Evolutionary conservation across 352 stramenopile species (phyloP).

Genomic region (Pythium insidiosum): DNA sequence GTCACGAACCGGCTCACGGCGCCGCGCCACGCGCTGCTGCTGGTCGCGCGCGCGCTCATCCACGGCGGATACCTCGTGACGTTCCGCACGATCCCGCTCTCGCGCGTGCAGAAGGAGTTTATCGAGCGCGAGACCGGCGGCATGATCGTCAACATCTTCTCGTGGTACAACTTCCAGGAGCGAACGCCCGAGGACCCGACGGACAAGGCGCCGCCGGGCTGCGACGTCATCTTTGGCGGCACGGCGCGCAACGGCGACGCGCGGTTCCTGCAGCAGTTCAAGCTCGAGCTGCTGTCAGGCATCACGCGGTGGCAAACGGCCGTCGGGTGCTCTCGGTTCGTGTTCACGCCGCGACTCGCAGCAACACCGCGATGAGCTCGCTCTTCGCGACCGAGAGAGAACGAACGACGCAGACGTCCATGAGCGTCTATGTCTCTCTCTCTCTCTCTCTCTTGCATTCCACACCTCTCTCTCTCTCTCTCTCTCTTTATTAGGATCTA

Average conservation of each 20-base stretch:
- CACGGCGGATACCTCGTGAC: constrained; percentile 44
- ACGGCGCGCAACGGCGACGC: constrained; percentile 33
- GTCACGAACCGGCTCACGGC: constrained; percentile 15
- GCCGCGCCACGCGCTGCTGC: constrained; percentile 37
- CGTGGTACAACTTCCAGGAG: constrained; percentile 64
- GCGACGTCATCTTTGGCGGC: constrained; percentile 51
- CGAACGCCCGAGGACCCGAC: neutral
- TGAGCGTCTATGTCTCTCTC: too few relatives aligned
- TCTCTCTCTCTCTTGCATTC: too few relatives aligned
- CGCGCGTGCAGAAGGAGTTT: constrained; percentile 26
- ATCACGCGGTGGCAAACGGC: constrained; percentile 54
- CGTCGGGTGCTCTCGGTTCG: constrained; percentile 14
- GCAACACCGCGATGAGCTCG: too few relatives aligned
- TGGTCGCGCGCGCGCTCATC: constrained; percentile 43
- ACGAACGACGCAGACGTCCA: too few relatives aligned
- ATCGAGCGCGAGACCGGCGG: constrained; percentile 24
- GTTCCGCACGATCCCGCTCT: constrained; percentile 53
- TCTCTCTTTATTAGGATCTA: too few relatives aligned
- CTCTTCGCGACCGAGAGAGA: too few relatives aligned
- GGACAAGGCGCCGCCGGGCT: constrained; percentile 15
- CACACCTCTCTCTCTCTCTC: too few relatives aligned
- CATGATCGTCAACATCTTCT: constrained; percentile 48
- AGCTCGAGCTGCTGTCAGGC: constrained; percentile 44
- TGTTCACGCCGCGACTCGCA: neutral
- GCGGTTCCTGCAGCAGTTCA: constrained; percentile 45